Percentiles rank a stretch among this genome's conserved stretches.
Conservation (phyloP, 208 protist species). For the Phytomonas serpens region DNA sequence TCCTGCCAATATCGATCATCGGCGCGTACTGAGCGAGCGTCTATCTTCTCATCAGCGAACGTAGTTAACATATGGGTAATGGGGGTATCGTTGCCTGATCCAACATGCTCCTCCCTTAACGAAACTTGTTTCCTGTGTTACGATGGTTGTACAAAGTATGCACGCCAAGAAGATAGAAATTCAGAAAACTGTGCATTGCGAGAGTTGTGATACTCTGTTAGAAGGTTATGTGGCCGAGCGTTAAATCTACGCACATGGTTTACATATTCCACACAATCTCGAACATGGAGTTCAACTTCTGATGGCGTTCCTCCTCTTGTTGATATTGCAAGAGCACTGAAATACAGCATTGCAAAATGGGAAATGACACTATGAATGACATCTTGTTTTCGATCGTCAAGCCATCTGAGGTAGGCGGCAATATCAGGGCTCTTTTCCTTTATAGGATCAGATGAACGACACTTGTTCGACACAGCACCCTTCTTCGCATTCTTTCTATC, state of each 20-base stretch:
- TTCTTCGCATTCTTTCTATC: background rate
- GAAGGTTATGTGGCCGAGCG: background rate
- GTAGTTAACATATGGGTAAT: background rate
- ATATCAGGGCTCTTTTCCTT: background rate
- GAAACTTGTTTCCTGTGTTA: background rate
- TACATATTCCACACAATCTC: background rate
- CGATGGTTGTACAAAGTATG: background rate
- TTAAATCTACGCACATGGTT: background rate
- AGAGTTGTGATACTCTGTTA: background rate
- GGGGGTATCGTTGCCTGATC: background rate
- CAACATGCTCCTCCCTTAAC: background rate
- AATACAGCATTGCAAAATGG: background rate
- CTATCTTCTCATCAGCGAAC: background rate
- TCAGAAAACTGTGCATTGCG: background rate
- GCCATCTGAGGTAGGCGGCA: background rate
- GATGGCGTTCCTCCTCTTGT: background rate
- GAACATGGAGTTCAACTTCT: background rate
- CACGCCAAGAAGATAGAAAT: background rate
- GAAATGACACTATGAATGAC: background rate
- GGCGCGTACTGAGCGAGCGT: too few species aligned
- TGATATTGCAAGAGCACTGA: background rate
- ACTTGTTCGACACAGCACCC: background rate
- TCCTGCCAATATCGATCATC: too few species aligned
- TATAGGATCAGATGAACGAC: background rate
- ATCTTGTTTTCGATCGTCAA: background rate